Percentiles rank a stretch among this genome's conserved stretches.
Evolutionary conservation across 192 early-diverging fungal genomes (phyloP).

Genomic region (Coemansia sp.): DNA sequence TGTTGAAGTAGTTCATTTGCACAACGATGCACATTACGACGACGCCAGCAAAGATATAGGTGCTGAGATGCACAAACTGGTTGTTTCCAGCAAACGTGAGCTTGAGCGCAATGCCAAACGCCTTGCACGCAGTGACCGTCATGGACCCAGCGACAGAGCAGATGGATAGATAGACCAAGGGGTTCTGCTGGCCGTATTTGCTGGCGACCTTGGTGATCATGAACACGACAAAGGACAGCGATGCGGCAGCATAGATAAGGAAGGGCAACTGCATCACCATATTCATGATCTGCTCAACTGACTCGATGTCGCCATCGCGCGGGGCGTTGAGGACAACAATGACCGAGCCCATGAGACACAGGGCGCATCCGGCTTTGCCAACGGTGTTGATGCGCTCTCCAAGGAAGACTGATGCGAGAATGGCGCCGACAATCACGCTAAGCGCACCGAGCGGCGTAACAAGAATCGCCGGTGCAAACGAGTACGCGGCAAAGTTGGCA

Average conservation of each 20-base stretch:
- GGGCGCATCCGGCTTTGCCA: slow-evolving; percentile 86
- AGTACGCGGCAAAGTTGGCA: slow-evolving; percentile 94
- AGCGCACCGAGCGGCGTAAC: slow-evolving; percentile 92
- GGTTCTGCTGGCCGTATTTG: slow-evolving; percentile 72
- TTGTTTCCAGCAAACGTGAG: slow-evolving; percentile 91
- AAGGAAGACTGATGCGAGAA: slow-evolving; percentile 85
- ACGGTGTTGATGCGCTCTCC: slow-evolving; percentile 80
- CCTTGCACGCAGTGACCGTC: slow-evolving; percentile 90
- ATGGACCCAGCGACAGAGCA: slow-evolving; percentile 96
- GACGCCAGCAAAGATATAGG: slow-evolving; percentile 82
- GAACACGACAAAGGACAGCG: slow-evolving; percentile 61
- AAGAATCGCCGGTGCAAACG: slow-evolving; percentile 93
- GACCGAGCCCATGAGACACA: slow-evolving; percentile 87
- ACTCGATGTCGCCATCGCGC: slow-evolving; percentile 74
- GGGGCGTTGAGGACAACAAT: slow-evolving; percentile 87
- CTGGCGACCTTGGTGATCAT: slow-evolving; percentile 86
- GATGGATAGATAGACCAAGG: slow-evolving; percentile 90
- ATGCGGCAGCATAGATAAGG: slow-evolving; percentile 73
- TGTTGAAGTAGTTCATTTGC: slow-evolving; percentile 99
- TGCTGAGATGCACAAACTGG: slow-evolving; percentile 87
- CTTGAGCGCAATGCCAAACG: slow-evolving; percentile 88
- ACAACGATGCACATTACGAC: slow-evolving; percentile 82
- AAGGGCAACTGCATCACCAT: slow-evolving; percentile 83
- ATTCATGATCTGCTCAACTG: slow-evolving; percentile 80
- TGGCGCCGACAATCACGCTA: slow-evolving; percentile 85